Conservation (phyloP, 176 grass and related monocot species). For the Musa acuminata region DNA sequence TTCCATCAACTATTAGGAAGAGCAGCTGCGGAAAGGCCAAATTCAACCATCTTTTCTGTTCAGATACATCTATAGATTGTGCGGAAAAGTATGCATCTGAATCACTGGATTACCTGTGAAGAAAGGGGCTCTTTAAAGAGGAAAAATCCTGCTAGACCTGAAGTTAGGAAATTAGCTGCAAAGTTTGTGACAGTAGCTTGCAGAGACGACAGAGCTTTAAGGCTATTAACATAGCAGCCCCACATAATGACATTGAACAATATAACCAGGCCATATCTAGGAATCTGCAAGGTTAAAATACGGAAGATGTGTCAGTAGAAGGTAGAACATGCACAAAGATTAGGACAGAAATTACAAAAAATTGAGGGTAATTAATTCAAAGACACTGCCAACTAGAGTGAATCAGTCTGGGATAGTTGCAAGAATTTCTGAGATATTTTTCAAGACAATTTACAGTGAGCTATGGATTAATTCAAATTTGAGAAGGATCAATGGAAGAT, state of each 20-base stretch:
- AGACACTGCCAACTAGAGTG: too few species aligned
- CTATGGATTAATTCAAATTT: too few species aligned
- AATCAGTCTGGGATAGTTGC: too few species aligned
- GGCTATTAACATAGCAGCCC: constrained; percentile 85
- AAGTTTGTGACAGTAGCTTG: constrained; percentile 95
- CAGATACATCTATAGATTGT: neutral
- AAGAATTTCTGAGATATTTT: too few species aligned
- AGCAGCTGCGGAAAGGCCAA: neutral
- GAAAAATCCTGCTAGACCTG: constrained; percentile 75
- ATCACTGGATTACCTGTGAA: constrained; percentile 45
- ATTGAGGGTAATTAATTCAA: neutral
- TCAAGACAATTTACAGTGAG: too few species aligned
- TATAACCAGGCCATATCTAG: constrained; percentile 72
- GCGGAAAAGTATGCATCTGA: neutral
- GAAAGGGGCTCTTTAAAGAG: constrained; percentile 69
- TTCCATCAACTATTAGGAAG: too few species aligned
- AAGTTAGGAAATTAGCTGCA: constrained; percentile 74
- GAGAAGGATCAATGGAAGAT: too few species aligned
- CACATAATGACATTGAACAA: constrained; percentile 79
- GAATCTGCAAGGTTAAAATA: constrained; percentile 30
- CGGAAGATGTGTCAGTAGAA: neutral
- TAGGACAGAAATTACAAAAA: neutral
- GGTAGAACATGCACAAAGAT: neutral
- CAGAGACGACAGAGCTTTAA: constrained; percentile 72
- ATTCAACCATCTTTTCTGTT: neutral